Evolutionary conservation across 306 rosid species (phyloP), one percentile per base, ranked within the genome.

Genomic region (Purshia tridentata): DNA sequence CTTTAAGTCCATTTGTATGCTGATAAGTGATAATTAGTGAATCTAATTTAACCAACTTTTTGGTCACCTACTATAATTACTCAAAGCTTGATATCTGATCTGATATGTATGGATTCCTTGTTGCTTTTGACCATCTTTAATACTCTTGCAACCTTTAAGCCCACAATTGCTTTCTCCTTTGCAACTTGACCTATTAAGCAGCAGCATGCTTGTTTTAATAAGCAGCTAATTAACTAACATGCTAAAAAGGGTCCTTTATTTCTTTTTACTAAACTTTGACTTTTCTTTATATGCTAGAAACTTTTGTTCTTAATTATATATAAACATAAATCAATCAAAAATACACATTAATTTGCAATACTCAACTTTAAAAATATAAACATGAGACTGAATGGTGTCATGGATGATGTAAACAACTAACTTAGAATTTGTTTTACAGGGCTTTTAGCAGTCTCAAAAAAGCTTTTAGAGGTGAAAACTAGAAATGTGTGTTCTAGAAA

Each of bases 21-120:
- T 72, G 53, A 77, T 64, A 67, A 69, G n/a, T 72, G 53, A 77
- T 64, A 67, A 69, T 77, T 42, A 57, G 12, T 71, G 67, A 71
- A 71, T 71, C 73, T 42, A 59, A 74, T 68, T 52, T 29, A 74
- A 67, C 70, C 77, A 46, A 47, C 80, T 78, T 85, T 88, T 82
- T 76, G 86, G 89, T 84, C 84, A 91, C 88, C 89, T 58, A 83
- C 84, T 81, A 67, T 76, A 61, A 76, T 86, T 67, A 79, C 69
- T 77, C 41, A 61, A 54, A 66, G 57, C 52, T 67, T 57, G 75
- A 80, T 78, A 46, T 75, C 74, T 60, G 58, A 19, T 73, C 35
- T 61, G 69, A 11, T 52, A 5, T 50, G 48, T 44, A 29, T 39
- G 50, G 75, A 72, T 77, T 82, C 72, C 73, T 69, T 77, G 85